Conservation (phyloP, 225 moss, liverwort and hornwort species). For the Thuidium tamariscinum region DNA sequence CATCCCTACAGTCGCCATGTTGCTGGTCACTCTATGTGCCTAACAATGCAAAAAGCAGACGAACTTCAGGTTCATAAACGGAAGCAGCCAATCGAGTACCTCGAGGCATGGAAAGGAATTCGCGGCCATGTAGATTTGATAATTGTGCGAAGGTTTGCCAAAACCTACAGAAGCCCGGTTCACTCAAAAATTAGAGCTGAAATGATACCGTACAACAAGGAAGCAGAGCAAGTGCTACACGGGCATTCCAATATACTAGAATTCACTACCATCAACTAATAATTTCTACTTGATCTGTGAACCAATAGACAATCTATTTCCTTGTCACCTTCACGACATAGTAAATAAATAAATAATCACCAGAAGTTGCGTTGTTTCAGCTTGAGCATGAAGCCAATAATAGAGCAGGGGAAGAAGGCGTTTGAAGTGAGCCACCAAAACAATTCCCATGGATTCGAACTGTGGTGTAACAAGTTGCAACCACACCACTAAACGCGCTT, state of each 20-base stretch:
- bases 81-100: slow-evolving; percentile 21
- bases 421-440: slow-evolving; percentile 80
- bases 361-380: slow-evolving; percentile 65
- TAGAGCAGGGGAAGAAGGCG: slow-evolving; percentile 63
- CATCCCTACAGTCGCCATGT: neutral
- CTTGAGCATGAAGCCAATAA: slow-evolving; percentile 71
- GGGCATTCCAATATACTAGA: neutral
- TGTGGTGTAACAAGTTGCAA: slow-evolving; percentile 58
- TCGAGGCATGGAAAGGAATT: slow-evolving; percentile 65
- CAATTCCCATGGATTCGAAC: slow-evolving; percentile 73
- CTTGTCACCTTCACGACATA: neutral
- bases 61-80: neutral
- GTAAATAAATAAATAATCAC: slow-evolving; percentile 12
- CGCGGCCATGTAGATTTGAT: slow-evolving; percentile 77
- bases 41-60: neutral
- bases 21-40: neutral
- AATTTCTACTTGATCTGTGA: neutral
- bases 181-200: neutral
- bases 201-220: neutral
- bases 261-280: neutral
- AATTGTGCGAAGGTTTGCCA: slow-evolving; percentile 47
- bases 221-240: neutral
- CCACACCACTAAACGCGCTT: slow-evolving; percentile 53
- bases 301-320: neutral
- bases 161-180: slow-evolving; percentile 30